Percentiles rank a stretch among this genome's conserved stretches.
Conservation (phyloP, 23 red algal genomes). For the Gracilaria domingensis region DNA sequence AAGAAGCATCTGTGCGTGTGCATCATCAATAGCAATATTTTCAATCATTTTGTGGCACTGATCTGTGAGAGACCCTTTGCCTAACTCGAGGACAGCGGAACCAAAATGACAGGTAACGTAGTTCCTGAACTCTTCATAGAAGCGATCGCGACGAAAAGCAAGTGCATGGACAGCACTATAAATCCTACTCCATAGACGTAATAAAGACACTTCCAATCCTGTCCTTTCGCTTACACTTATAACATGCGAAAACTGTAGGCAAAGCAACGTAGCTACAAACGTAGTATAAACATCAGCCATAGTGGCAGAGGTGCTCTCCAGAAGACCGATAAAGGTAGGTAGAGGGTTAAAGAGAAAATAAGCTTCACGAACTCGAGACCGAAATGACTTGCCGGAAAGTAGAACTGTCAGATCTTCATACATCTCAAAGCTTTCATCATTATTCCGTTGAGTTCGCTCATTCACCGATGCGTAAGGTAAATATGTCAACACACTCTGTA, state of each 20-base stretch:
- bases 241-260: not conserved
- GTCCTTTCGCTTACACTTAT: not conserved
- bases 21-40: not conserved
- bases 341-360: not conserved
- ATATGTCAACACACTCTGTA: not conserved
- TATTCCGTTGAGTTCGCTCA: slow-evolving; percentile 3
- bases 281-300: slow-evolving; percentile 28
- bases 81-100: not conserved
- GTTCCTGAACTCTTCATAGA: slow-evolving; percentile 6
- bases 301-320: slow-evolving; percentile 1
- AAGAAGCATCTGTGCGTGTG: not conserved
- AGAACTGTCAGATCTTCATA: not conserved
- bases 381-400: not conserved
- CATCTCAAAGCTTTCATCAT: slow-evolving; percentile 6
- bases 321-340: slow-evolving; percentile 10
- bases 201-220: not conserved
- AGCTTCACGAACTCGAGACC: not conserved
- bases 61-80: not conserved
- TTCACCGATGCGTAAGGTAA: slow-evolving; percentile 11
- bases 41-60: not conserved
- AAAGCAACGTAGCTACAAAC: slow-evolving; percentile 8
- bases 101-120: slow-evolving; percentile 1
- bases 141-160: slow-evolving; percentile 6
- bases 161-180: slow-evolving; percentile 18
- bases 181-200: not conserved